These are phyloP conservation scores for Chionographis japonica DNA, from an alignment of 106 monocot genomes.

Conservation along the genomic window DNA sequence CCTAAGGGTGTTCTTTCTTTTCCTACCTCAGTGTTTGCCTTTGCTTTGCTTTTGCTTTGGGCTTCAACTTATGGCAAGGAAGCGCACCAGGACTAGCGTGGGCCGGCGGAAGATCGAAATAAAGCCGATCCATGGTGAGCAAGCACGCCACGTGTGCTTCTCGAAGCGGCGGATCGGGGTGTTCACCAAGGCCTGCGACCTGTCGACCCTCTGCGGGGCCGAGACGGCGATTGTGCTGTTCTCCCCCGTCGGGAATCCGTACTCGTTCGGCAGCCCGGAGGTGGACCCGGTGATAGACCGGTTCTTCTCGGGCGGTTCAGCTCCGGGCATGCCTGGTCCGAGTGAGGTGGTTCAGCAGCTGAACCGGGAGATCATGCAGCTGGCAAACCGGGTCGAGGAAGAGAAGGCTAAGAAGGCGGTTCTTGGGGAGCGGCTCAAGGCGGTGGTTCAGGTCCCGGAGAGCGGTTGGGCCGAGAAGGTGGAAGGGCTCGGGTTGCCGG, in stretches of 20 bases:
- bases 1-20: too few species aligned
- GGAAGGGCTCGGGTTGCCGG: background rate
- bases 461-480: background rate
- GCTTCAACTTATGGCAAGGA: background rate
- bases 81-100: background rate
- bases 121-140: conserved; percentile 7
- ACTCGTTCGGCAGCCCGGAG: conserved; percentile 9
- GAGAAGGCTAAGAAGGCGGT: background rate
- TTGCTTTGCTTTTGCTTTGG: too few species aligned
- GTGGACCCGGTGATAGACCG: conserved; percentile 6
- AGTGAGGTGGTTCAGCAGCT: background rate
- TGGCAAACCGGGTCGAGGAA: background rate
- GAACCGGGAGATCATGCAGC: background rate
- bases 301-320: background rate
- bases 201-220: conserved; percentile 15
- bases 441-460: background rate
- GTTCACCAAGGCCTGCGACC: conserved; percentile 18
- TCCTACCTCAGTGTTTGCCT: too few species aligned
- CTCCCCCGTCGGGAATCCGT: conserved; percentile 14
- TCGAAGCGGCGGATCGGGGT: conserved; percentile 5
- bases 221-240: conserved; percentile 11
- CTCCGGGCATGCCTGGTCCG: too few species aligned
- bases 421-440: background rate
- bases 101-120: conserved; percentile 18
- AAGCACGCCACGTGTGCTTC: conserved; percentile 8